Conservation (phyloP, 768 basidiomycete species). For the Coprinellus micaceus region DNA sequence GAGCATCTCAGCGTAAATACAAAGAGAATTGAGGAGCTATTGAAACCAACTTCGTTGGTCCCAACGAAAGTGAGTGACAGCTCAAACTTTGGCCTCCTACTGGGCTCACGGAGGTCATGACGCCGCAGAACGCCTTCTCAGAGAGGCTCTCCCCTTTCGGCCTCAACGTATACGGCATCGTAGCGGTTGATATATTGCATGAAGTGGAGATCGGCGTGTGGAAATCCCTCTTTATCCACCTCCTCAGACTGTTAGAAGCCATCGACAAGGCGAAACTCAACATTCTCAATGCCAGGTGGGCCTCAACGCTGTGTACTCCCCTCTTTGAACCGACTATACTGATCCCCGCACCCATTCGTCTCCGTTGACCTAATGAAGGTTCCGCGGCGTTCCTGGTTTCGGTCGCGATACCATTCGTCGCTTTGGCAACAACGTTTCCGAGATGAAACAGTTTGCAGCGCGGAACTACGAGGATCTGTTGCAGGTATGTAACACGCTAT, state of each 20-base stretch:
- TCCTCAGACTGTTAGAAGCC: conserved; percentile 29
- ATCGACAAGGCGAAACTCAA: conserved; percentile 4
- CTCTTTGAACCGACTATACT: neutral
- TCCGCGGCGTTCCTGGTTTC: conserved; percentile 27
- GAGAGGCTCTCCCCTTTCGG: conserved; percentile 11
- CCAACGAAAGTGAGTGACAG: neutral
- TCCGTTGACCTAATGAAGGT: too few relatives aligned
- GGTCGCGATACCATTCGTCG: conserved; percentile 25
- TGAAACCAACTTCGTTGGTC: neutral
- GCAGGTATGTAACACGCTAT: conserved; percentile 31
- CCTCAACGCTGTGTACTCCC: neutral
- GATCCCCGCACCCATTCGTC: too few relatives aligned
- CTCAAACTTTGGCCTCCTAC: neutral
- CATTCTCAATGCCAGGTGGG: neutral
- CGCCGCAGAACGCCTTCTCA: conserved; percentile 32
- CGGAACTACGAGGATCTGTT: conserved; percentile 38
- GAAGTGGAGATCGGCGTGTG: conserved; percentile 37
- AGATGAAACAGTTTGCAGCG: conserved; percentile 31
- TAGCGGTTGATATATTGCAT: conserved; percentile 35
- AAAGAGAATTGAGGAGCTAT: neutral
- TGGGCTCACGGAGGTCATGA: neutral
- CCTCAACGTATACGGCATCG: conserved; percentile 25
- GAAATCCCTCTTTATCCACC: conserved; percentile 31
- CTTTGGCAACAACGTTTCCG: conserved; percentile 30
- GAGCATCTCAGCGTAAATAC: neutral